Evolutionary conservation across 805 yeast species (phyloP).

Genomic region (Maudiozyma turicensis): DNA sequence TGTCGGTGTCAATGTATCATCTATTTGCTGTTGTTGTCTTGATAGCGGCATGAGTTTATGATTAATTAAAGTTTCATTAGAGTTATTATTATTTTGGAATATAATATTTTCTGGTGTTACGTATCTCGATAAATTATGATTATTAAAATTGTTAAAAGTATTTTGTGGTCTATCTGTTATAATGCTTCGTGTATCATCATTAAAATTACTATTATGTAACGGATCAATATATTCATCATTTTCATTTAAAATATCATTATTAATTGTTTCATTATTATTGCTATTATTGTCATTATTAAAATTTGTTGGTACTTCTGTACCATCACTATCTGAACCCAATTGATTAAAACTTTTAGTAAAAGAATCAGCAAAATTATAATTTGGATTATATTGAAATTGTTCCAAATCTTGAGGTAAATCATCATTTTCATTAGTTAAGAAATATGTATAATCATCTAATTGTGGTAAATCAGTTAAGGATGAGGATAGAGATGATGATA

Average conservation of each 20-base stretch:
- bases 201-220: constrained; percentile 3
- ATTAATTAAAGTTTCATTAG: constrained; percentile 13
- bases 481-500: constrained; percentile 7
- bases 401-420: not conserved
- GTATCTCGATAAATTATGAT: not conserved
- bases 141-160: not conserved
- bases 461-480: constrained; percentile 16
- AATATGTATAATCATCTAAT: constrained; percentile 11
- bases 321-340: not conserved
- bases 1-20: not conserved
- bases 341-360: not conserved
- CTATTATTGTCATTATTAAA: not conserved
- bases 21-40: too few relatives aligned
- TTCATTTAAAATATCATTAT: not conserved
- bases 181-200: constrained; percentile 15
- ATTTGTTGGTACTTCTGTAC: not conserved
- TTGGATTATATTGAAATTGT: constrained; percentile 1
- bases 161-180: constrained; percentile 10
- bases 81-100: constrained; percentile 6
- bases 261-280: not conserved
- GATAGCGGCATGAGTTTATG: not conserved
- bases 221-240: constrained; percentile 2
- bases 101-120: too few relatives aligned
- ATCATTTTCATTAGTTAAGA: constrained; percentile 5
- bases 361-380: not conserved